These are phyloP conservation scores for Echium plantagineum DNA, from an alignment of 257 asterid species.

Conservation along the genomic window DNA sequence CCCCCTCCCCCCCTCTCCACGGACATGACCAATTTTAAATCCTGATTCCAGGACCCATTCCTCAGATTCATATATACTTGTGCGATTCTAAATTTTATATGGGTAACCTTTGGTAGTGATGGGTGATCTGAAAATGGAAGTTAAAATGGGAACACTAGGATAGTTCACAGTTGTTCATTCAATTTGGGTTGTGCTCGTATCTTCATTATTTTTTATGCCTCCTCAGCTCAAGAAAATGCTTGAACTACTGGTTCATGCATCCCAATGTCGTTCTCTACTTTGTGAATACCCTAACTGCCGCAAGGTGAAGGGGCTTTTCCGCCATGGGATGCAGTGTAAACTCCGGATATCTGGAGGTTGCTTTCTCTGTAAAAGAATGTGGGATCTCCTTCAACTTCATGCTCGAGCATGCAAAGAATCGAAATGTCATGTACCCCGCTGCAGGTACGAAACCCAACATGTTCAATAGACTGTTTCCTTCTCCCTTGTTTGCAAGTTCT, in stretches of 20 bases:
- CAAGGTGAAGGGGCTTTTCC: conserved; percentile 96
- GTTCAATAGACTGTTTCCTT: not conserved
- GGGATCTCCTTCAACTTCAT: conserved; percentile 96
- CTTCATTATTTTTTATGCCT: conserved; percentile 14
- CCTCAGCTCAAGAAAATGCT: conserved; percentile 96
- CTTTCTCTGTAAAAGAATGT: conserved; percentile 84
- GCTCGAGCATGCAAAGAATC: conserved; percentile 95
- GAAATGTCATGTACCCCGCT: conserved; percentile 82
- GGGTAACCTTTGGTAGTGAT: no score
- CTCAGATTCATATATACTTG: no score
- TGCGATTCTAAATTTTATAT: no score
- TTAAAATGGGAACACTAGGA: no score
- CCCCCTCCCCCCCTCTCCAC: no score
- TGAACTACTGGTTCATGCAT: conserved; percentile 93
- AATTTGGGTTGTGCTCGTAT: conserved; percentile 8
- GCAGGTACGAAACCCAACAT: conserved; percentile 54
- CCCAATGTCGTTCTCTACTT: conserved; percentile 67
- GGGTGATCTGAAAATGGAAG: no score
- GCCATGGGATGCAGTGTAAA: conserved; percentile 82
- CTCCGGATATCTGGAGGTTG: conserved; percentile 89
- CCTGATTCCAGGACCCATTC: no score
- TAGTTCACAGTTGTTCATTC: no score
- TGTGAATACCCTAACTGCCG: conserved; percentile 87
- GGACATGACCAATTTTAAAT: no score
- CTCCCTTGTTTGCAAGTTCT: not conserved